Percentiles rank a stretch among this genome's conserved stretches.
Conservation (phyloP, 352 stramenopile species). For the Globisporangium ultimum region DNA sequence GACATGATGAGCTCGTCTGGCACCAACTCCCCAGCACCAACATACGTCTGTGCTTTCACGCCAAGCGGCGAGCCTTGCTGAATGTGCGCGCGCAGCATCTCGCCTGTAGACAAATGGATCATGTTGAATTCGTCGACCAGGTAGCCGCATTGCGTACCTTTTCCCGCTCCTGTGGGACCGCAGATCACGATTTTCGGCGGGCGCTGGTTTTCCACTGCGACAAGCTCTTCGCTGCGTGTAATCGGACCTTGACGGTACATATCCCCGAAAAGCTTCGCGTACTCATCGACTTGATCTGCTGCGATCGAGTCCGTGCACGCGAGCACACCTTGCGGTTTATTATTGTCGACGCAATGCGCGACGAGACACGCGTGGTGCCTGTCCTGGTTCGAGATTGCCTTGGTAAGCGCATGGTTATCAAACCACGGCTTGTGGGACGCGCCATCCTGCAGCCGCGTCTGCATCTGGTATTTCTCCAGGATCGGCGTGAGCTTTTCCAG, state of each 20-base stretch:
- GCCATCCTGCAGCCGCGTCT: conserved; percentile 27
- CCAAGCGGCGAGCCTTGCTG: conserved; percentile 50
- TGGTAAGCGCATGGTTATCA: conserved; percentile 19
- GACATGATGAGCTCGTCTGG: conserved; percentile 93
- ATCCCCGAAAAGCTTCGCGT: conserved; percentile 58
- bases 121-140: conserved; percentile 87
- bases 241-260: conserved; percentile 43
- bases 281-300: conserved; percentile 37
- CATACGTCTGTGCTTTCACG: conserved; percentile 79
- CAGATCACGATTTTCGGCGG: conserved; percentile 82
- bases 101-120: conserved; percentile 91
- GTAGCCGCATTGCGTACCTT: conserved; percentile 93
- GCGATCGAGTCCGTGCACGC: conserved; percentile 49
- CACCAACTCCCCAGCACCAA: conserved; percentile 87
- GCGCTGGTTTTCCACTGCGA: neutral
- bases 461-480: conserved; percentile 28
- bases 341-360: conserved; percentile 30
- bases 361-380: conserved; percentile 56
- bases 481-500: conserved; percentile 21
- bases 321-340: conserved; percentile 33
- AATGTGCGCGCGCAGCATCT: conserved; percentile 91
- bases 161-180: conserved; percentile 92
- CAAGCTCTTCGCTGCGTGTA: conserved; percentile 7
- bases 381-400: conserved; percentile 39
- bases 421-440: conserved; percentile 46